Conservation (phyloP, 495 filamentous ascomycete species). For the Lentithecium fluviatile region DNA sequence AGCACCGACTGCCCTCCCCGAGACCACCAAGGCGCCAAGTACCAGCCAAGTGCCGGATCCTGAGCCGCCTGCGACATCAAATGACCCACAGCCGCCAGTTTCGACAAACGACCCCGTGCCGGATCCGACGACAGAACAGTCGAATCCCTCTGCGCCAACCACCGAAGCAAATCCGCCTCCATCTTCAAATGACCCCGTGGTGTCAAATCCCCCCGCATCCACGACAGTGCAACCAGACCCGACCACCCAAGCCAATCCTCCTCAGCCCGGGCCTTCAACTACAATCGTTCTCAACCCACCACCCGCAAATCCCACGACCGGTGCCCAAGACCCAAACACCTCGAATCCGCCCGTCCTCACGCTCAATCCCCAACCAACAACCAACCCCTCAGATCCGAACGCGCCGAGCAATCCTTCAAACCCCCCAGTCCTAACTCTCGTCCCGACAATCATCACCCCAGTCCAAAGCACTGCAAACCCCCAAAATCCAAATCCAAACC, state of each 20-base stretch:
- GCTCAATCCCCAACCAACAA: not conserved
- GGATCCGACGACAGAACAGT: not conserved
- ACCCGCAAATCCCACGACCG: not conserved
- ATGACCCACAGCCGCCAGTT: not conserved
- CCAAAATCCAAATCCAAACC: not conserved
- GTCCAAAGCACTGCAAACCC: not conserved
- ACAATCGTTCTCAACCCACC: constrained; percentile 2
- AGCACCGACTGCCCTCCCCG: not conserved
- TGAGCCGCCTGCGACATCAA: not conserved
- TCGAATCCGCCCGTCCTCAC: constrained; percentile 5
- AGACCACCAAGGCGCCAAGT: not conserved
- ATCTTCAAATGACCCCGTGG: no score
- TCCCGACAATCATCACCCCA: not conserved
- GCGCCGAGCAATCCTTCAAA: not conserved
- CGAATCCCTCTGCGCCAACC: not conserved
- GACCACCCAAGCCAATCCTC: not conserved
- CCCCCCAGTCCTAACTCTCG: not conserved
- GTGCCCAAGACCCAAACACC: not conserved
- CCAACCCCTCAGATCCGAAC: no score
- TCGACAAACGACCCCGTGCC: not conserved
- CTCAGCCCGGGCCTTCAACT: constrained; percentile 5
- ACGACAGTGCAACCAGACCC: not conserved
- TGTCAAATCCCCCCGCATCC: not conserved
- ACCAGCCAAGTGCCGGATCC: not conserved
- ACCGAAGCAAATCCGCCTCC: no score